Percentiles rank a stretch among this genome's conserved stretches.
Evolutionary conservation across 208 protist species (phyloP).

Genomic region (Chromosphaera perkinsii): DNA sequence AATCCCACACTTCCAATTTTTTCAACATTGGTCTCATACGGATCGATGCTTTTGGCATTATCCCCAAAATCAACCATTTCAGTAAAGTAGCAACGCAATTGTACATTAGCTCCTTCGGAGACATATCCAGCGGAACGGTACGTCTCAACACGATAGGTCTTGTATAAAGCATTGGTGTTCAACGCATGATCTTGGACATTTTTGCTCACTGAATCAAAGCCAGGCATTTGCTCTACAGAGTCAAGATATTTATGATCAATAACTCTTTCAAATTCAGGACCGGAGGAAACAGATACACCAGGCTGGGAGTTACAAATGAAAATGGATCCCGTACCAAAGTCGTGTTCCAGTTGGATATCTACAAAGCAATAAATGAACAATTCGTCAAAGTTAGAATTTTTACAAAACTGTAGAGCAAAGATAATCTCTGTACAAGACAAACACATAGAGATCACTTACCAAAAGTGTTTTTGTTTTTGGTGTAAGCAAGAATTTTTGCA

Average conservation of each 20-base stretch:
- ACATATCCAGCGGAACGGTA: slow-evolving; percentile 21
- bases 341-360: slow-evolving; percentile 22
- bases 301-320: slow-evolving; percentile 21
- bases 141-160: slow-evolving; percentile 29
- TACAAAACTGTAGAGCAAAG: neutral
- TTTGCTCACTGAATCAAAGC: no score
- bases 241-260: slow-evolving; percentile 24
- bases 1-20: neutral
- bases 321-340: slow-evolving; percentile 16
- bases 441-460: no score
- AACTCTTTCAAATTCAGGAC: slow-evolving; percentile 17
- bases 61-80: neutral
- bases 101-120: neutral
- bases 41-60: neutral
- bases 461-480: slow-evolving; percentile 20
- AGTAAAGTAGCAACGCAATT: slow-evolving; percentile 32
- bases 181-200: no score
- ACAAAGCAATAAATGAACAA: neutral
- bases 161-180: no score
- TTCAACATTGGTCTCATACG: neutral
- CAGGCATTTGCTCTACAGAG: no score
- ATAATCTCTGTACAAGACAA: neutral
- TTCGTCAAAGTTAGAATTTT: neutral
- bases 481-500: slow-evolving; percentile 24
- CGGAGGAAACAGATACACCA: slow-evolving; percentile 21